A percentile compares a stretch with the other conserved stretches of the same genome.
phyloP scores from a whole-genome alignment of 2,329 filamentous ascomycete genomes.

The Neofusicoccum umdonicola region DNA sequence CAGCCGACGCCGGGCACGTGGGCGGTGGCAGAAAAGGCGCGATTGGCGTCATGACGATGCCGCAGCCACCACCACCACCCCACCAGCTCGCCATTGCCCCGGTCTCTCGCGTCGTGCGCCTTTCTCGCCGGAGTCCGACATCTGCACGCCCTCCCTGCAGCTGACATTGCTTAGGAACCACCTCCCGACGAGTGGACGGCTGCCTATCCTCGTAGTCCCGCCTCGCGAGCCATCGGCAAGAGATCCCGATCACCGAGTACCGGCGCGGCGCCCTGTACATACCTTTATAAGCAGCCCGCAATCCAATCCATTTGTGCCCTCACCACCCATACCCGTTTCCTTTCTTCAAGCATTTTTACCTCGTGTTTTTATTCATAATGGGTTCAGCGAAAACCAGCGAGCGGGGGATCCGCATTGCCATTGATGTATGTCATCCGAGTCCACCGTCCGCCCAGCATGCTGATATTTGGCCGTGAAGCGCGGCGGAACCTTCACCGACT shows the following conservation, averaged over 20 bases:
- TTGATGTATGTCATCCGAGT: slow-evolving; percentile 43
- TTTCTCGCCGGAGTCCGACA: no score
- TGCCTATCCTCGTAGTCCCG: not conserved
- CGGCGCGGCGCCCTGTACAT: not conserved
- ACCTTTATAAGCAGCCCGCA: not conserved
- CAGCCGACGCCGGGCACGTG: not conserved
- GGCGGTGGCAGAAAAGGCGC: slow-evolving; percentile 5
- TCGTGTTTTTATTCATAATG: not conserved
- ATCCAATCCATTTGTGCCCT: not conserved
- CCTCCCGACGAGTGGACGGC: not conserved
- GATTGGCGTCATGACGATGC: not conserved
- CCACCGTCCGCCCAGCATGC: not conserved
- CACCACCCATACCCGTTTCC: not conserved
- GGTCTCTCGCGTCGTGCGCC: not conserved
- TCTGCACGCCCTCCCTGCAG: no score
- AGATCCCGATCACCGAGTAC: slow-evolving; percentile 17
- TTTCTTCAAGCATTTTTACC: not conserved
- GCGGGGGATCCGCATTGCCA: slow-evolving; percentile 71
- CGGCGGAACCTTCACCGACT: slow-evolving; percentile 90
- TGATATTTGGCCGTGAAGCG: slow-evolving; percentile 47
- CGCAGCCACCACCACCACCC: not conserved
- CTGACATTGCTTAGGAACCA: not conserved
- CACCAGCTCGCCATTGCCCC: no score
- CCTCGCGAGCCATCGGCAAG: not conserved
- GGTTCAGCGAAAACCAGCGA: slow-evolving; percentile 21